Base-by-base conservation (phyloP, 768 basidiomycete genomes). In the Coprinopsis cinerea region DNA sequence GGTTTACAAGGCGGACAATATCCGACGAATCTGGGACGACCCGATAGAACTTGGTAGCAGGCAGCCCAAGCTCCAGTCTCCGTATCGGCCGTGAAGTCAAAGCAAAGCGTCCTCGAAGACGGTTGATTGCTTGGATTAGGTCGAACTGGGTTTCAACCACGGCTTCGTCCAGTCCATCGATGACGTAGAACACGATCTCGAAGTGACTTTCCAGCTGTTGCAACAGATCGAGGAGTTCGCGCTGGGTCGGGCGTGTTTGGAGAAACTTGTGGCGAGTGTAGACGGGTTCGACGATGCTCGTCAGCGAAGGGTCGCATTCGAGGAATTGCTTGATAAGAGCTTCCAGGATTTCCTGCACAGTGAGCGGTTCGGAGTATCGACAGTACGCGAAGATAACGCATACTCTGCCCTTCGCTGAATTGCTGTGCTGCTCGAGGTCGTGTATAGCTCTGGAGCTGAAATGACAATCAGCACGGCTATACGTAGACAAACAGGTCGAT, bases 141-240 rank as follows among this genome's bases (percentile, higher is more conserved):
- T 45, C 27, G 27, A 28, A 7, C 20, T 45, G 44, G 11, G 20
- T 18, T 25, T 45, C 44, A 6, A 5, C 11, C 26, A 4, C 4
- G 5, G 27, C 44, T 32, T 45, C 44, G 20, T 45, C 44, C 27
- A 45, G n/a, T 11, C 44, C 44, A 20, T 45, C 44, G 7, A 45
- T 4, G 25, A 32, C 20, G 44, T 4, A 45, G 44, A 28, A 17
- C 7, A 28, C 20, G 4, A n/a, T 32, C 18, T n/a, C 5, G 28
- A 30, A 45, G 25, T 4, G 10, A 4, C 20, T 18, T 4, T 18
- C 5, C 4, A 45, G 9, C 25, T n/a, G 6, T 18, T 17, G 14
- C 4, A 45, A 27, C 6, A 32, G 4, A 14, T 32, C 27, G 27
- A 45, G 7, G 20, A 45, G 44, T 27, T 45, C 44, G 4, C 11